Conservation (phyloP, 2,329 filamentous ascomycete species). For the Fonsecaea erecta region DNA sequence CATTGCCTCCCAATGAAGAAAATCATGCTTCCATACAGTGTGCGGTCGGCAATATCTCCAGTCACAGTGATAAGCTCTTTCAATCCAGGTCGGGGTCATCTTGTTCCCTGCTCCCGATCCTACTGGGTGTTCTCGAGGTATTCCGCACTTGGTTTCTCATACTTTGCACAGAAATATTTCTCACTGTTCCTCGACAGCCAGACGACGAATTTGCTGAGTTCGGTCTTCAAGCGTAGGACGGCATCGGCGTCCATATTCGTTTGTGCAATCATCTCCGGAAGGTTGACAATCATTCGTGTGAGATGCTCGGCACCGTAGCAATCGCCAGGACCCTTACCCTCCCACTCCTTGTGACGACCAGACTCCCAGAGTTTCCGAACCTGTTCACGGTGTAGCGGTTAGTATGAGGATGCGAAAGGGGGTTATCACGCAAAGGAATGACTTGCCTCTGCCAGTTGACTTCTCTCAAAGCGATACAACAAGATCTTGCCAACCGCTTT, state of each 20-base stretch:
- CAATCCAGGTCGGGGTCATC: background rate
- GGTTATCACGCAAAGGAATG: background rate
- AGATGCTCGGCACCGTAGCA: slow-evolving; percentile 94
- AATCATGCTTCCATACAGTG: background rate
- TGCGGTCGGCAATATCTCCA: background rate
- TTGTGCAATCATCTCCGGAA: slow-evolving; percentile 62
- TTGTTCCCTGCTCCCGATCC: slow-evolving; percentile 2
- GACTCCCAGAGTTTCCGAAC: slow-evolving; percentile 72
- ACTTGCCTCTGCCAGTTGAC: slow-evolving; percentile 67
- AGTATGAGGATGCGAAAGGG: background rate
- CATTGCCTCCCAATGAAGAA: background rate
- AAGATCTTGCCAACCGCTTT: slow-evolving; percentile 84
- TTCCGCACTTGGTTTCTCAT: slow-evolving; percentile 46
- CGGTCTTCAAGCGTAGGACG: slow-evolving; percentile 83
- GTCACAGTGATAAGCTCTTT: background rate
- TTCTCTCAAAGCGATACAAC: slow-evolving; percentile 90
- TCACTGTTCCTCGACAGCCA: slow-evolving; percentile 81
- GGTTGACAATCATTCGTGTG: slow-evolving; percentile 71
- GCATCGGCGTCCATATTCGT: slow-evolving; percentile 98
- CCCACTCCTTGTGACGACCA: slow-evolving; percentile 62
- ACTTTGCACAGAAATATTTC: slow-evolving; percentile 69
- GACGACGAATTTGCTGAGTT: slow-evolving; percentile 80
- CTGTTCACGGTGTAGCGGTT: slow-evolving; percentile 42
- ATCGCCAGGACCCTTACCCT: slow-evolving; percentile 74
- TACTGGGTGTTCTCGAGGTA: slow-evolving; percentile 33